Conservation (phyloP, 257 asterid species). For the Solanum piurae region DNA sequence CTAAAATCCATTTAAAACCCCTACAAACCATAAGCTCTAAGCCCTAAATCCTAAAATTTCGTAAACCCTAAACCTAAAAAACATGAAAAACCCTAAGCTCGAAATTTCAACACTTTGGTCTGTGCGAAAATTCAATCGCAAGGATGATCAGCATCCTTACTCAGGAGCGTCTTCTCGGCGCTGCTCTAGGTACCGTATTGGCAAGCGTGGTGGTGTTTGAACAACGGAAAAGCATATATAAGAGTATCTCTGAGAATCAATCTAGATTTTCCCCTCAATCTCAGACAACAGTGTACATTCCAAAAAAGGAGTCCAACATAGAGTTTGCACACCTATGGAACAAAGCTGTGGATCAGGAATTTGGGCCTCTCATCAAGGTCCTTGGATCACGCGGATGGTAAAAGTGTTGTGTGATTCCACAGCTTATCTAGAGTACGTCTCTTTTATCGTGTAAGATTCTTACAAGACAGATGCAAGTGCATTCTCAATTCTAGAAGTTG, state of each 20-base stretch:
- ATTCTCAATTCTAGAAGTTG: neutral
- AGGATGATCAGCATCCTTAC: conserved; percentile 71
- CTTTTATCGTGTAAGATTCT: neutral
- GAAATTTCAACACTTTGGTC: neutral
- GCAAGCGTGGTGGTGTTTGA: conserved; percentile 47
- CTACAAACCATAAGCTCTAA: too few species aligned
- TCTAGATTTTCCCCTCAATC: conserved; percentile 20
- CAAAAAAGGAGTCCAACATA: conserved; percentile 8
- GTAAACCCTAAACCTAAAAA: too few species aligned
- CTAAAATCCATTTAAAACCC: too few species aligned
- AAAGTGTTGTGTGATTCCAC: neutral
- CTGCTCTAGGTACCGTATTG: conserved; percentile 51
- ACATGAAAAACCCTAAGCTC: too few species aligned
- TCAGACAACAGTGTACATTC: conserved; percentile 18
- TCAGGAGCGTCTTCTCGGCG: conserved; percentile 89
- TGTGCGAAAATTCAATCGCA: neutral
- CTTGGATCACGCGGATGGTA: conserved; percentile 45
- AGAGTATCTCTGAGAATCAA: conserved; percentile 36
- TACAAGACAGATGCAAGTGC: neutral
- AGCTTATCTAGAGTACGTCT: neutral
- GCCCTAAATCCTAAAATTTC: too few species aligned
- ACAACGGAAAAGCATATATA: conserved; percentile 48
- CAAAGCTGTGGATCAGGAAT: conserved; percentile 32
- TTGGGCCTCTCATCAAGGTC: conserved; percentile 28
- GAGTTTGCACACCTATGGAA: conserved; percentile 43